Evolutionary conservation across 495 filamentous ascomycete species (phyloP).

Genomic region (Tuber borchii): DNA sequence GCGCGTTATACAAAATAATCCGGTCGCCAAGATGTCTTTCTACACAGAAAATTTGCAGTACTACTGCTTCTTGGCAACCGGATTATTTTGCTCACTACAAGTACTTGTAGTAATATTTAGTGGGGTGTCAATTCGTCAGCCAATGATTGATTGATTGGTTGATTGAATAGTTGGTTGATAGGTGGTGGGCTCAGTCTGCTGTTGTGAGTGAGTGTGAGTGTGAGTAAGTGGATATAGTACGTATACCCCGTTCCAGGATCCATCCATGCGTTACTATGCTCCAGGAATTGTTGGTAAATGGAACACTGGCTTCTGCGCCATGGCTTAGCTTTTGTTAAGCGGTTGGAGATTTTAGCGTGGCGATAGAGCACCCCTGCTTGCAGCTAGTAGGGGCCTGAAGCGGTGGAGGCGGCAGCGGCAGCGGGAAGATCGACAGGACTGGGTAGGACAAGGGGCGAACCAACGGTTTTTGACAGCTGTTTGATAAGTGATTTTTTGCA

Average conservation of each 20-base stretch:
- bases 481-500: not conserved
- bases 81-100: too few relatives aligned
- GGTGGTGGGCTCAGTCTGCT: not conserved
- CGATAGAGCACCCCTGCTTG: not conserved
- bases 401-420: not conserved
- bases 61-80: too few relatives aligned
- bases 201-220: not conserved
- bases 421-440: not conserved
- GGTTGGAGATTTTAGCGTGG: not conserved
- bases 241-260: not conserved
- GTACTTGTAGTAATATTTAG: too few relatives aligned
- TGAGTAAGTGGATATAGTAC: too few relatives aligned
- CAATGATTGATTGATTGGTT: too few relatives aligned
- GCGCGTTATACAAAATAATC: too few relatives aligned
- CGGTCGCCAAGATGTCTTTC: too few relatives aligned
- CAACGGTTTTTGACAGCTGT: conserved; percentile 1
- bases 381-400: too few relatives aligned
- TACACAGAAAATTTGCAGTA: too few relatives aligned
- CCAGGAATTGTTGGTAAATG: not conserved
- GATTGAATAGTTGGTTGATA: too few relatives aligned
- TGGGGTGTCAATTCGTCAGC: too few relatives aligned
- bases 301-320: not conserved
- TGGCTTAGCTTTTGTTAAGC: not conserved
- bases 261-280: too few relatives aligned
- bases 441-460: not conserved